Evolutionary conservation across 1,139 yeast species (phyloP).

Genomic region (Hemisphaericaspora lyxosophila): DNA sequence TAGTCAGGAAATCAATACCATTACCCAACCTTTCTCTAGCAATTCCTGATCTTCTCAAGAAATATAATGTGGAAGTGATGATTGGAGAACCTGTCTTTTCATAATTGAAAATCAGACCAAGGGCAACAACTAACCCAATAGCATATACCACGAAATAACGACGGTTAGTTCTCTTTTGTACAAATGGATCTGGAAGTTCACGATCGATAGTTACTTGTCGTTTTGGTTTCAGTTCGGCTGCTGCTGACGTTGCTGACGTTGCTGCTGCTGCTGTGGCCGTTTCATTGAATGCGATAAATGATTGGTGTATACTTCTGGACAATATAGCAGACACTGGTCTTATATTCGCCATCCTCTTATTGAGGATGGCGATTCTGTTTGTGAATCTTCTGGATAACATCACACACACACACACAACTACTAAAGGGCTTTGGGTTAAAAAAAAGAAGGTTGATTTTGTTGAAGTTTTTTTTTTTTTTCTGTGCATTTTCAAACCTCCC

Average conservation of each 20-base stretch:
- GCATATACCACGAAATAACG: slow-evolving; percentile 61
- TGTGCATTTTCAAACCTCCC: neutral
- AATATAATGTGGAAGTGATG: slow-evolving; percentile 82
- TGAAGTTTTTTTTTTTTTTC: slow-evolving; percentile 2
- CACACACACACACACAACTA: too few species aligned
- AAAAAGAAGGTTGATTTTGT: neutral
- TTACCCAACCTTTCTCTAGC: slow-evolving; percentile 72
- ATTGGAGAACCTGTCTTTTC: slow-evolving; percentile 89
- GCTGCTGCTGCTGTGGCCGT: slow-evolving; percentile 6
- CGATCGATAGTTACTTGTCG: slow-evolving; percentile 58
- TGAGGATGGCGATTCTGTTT: neutral
- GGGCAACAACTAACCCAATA: slow-evolving; percentile 60
- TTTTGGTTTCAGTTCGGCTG: neutral
- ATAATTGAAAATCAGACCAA: slow-evolving; percentile 80
- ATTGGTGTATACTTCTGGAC: slow-evolving; percentile 1
- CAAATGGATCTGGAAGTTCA: slow-evolving; percentile 75
- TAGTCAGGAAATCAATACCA: slow-evolving; percentile 64
- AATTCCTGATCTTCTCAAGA: slow-evolving; percentile 70
- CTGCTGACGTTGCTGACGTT: slow-evolving; percentile 5
- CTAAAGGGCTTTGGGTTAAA: neutral
- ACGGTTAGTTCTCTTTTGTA: slow-evolving; percentile 50
- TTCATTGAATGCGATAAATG: slow-evolving; percentile 1
- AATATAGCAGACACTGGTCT: slow-evolving; percentile 1
- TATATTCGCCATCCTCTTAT: neutral
- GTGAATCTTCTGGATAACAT: slow-evolving; percentile 1